These are phyloP conservation scores for Plasmodium inui DNA, from an alignment of 169 alveolate species.

Conservation along the genomic window DNA sequence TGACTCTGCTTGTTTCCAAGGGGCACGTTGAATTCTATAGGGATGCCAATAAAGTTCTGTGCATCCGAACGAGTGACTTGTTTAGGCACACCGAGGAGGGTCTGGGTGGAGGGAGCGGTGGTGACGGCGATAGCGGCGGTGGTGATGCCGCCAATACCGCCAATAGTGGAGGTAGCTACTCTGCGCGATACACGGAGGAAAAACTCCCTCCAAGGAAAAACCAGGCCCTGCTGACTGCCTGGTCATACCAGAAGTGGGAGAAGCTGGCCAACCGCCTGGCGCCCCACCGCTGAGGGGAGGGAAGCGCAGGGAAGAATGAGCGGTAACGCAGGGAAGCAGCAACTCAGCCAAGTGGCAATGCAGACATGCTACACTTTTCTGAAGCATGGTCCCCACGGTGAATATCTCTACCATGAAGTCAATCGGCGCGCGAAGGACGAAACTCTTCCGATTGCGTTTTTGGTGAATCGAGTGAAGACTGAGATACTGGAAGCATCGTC, in stretches of 20 bases:
- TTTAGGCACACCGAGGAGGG: neutral
- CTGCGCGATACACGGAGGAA: neutral
- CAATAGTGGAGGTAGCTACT: neutral
- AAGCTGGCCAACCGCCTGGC: neutral
- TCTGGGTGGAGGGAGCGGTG: neutral
- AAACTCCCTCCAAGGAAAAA: conserved; percentile 13
- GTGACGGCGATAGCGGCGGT: neutral
- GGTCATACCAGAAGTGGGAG: conserved; percentile 68
- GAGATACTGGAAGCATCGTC: neutral
- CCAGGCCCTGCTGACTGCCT: conserved; percentile 60
- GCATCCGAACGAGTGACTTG: conserved; percentile 17
- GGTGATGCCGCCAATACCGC: neutral
- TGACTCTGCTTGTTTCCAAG: conserved; percentile 79
- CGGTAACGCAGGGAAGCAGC: neutral
- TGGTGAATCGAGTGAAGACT: neutral
- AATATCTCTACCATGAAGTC: neutral
- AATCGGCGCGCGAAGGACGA: neutral
- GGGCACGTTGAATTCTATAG: conserved; percentile 77
- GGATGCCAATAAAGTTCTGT: conserved; percentile 24
- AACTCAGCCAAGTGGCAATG: too few relatives aligned
- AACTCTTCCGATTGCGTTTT: neutral
- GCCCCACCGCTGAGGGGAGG: neutral
- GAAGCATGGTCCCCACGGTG: neutral
- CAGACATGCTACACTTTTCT: neutral
- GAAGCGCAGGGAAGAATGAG: neutral